A percentile compares a stretch with the other conserved stretches of the same genome.
These are phyloP conservation scores for Apiotrichum domesticum DNA, from an alignment of 1,284 basidiomycete species.

Conservation along the genomic window DNA sequence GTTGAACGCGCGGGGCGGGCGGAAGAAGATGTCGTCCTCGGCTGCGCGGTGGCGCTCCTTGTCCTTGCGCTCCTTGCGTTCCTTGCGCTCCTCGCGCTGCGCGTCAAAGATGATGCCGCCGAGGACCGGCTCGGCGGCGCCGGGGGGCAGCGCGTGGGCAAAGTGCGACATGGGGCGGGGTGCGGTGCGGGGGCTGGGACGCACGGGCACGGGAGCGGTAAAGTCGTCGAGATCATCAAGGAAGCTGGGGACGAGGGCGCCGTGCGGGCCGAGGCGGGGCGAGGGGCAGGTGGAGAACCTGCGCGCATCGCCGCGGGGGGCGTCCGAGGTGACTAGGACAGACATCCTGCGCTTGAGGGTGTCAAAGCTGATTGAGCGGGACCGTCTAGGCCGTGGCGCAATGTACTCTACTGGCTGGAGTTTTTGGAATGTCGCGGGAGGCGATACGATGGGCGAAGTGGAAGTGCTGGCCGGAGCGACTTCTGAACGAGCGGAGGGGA, in stretches of 20 bases:
- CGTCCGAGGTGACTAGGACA: background rate
- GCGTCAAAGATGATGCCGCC: background rate
- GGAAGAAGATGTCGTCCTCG: background rate
- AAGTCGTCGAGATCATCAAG: too few species aligned
- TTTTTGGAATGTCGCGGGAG: background rate
- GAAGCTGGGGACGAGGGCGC: background rate
- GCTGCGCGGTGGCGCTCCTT: background rate
- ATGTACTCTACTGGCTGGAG: slow-evolving; percentile 1
- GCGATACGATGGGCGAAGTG: background rate
- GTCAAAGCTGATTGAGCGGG: background rate
- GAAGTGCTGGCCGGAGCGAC: background rate
- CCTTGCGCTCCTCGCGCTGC: background rate
- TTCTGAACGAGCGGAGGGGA: background rate
- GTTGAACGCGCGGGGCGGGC: background rate
- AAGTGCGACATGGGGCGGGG: slow-evolving; percentile 2
- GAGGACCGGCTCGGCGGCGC: slow-evolving; percentile 9
- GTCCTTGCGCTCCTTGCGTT: background rate
- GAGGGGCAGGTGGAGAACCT: background rate
- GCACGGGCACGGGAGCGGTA: too few species aligned
- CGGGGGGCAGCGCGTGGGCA: slow-evolving; percentile 8
- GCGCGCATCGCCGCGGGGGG: background rate
- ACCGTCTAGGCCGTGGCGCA: background rate
- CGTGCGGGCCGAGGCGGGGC: background rate
- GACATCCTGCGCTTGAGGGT: slow-evolving; percentile 1
- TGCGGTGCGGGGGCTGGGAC: background rate